Evolutionary conservation across 805 yeast species (phyloP), one percentile per base, ranked within the genome.

Genomic region (Zygoascus flipseniorum): DNA sequence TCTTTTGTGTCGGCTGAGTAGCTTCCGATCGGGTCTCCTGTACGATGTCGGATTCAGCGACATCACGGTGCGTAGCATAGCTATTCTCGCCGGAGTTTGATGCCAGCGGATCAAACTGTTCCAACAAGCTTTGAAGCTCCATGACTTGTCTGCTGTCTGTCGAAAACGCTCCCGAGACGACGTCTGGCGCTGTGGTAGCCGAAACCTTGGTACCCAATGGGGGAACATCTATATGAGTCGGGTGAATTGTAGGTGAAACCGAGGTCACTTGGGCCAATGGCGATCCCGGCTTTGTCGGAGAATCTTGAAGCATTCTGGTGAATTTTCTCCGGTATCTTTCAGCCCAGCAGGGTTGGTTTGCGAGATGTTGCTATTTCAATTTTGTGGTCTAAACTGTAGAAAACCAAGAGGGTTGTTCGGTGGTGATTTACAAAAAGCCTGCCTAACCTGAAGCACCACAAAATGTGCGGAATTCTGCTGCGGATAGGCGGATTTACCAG

Each of bases 41-140:
- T 10, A 8, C 31, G 39, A 23, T 46, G 3, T 43, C 26, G 5
- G 45, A 5, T 20, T 19, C 26, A 5, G 5, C 19, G 3, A 16
- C 10, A n/a, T 19, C 26, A 6, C 28, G 28, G 28, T 23, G 28
- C 28, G 28, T 4, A 23, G 28, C 28, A 23, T 23, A 4, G 3
- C 3, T 4, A 6, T 23, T 6, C 3, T 23, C 28, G 6, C 6
- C 28, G 28, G 28, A 23, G 6, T 23, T 20, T 20, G 53, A 11
- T 18, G 56, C 47, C 48, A 61, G 43, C 8, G 64, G 65, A 48
- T 61, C 65, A 44, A 61, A 61, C 50, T 61, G 62, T 14, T 59
- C 65, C 43, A 61, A 52, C 9, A 61, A 20, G 18, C 51, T 56
- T 41, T 59, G 57, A 32, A 61, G 48, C 18, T 59, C 58, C 31